A percentile compares a stretch with the other conserved stretches of the same genome.
Evolutionary conservation across 352 stramenopile genomes (phyloP).

Genomic region (Saprolegnia parasitica): DNA sequence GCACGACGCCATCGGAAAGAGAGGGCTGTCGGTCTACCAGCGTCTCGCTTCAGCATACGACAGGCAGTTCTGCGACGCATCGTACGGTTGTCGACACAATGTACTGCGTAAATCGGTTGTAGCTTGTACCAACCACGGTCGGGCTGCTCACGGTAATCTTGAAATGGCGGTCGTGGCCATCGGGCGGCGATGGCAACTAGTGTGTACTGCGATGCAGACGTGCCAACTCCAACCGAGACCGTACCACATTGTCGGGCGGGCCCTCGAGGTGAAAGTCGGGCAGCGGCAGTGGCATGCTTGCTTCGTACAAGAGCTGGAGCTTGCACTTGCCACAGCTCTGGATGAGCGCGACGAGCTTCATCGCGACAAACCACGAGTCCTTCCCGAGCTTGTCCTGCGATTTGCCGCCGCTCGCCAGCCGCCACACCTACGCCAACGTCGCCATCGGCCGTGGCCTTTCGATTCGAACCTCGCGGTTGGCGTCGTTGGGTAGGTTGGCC

Average conservation of each 20-base stretch:
- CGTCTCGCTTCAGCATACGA: background rate
- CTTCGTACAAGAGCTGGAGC: slow-evolving; percentile 77
- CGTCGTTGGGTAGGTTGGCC: slow-evolving; percentile 72
- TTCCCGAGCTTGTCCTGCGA: slow-evolving; percentile 84
- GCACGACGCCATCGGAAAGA: slow-evolving; percentile 57
- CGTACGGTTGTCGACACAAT: slow-evolving; percentile 80
- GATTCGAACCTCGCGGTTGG: slow-evolving; percentile 63
- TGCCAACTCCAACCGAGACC: slow-evolving; percentile 3
- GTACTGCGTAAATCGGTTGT: slow-evolving; percentile 84
- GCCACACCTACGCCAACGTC: slow-evolving; percentile 58
- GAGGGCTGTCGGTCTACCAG: slow-evolving; percentile 52
- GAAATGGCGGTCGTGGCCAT: slow-evolving; percentile 47
- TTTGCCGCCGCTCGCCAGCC: slow-evolving; percentile 80
- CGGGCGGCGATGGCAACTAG: slow-evolving; percentile 51
- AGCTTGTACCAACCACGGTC: slow-evolving; percentile 70
- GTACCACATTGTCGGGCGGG: slow-evolving; percentile 71
- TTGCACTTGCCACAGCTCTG: slow-evolving; percentile 79
- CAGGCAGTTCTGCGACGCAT: background rate
- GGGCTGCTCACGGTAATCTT: slow-evolving; percentile 71
- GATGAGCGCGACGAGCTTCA: slow-evolving; percentile 85
- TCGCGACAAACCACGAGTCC: slow-evolving; percentile 86
- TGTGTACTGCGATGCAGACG: background rate
- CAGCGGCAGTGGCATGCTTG: slow-evolving; percentile 44
- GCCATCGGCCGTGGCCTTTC: background rate
- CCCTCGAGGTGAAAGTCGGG: slow-evolving; percentile 79